Conservation (phyloP, 164 flowering plant species). For the Taxillus chinensis region DNA sequence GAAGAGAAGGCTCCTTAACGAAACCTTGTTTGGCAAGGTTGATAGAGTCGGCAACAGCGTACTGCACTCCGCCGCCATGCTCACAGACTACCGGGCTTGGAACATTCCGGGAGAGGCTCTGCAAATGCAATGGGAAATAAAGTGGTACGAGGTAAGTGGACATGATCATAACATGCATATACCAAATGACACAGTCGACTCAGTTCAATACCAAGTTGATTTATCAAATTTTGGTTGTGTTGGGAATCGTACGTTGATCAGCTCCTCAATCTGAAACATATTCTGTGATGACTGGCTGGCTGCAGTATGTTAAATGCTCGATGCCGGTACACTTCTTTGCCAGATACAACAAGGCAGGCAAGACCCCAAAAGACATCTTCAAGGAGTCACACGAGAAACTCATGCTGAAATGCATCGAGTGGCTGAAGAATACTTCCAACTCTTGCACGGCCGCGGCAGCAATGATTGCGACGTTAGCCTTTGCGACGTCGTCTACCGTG, state of each 20-base stretch:
- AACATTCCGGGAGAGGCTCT: slow-evolving; percentile 10
- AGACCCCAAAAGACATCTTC: slow-evolving; percentile 13
- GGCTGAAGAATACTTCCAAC: slow-evolving; percentile 19
- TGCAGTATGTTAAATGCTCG: slow-evolving; percentile 16
- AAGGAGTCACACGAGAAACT: slow-evolving; percentile 6
- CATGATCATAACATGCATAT: background rate
- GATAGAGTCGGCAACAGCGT: slow-evolving; percentile 13
- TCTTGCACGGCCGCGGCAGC: slow-evolving; percentile 22
- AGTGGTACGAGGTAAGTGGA: slow-evolving; percentile 8
- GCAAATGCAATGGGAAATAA: slow-evolving; percentile 11
- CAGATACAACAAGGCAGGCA: slow-evolving; percentile 7
- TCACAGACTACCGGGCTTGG: slow-evolving; percentile 4
- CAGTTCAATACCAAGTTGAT: too few relatives aligned
- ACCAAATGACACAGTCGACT: too few relatives aligned
- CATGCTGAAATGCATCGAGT: slow-evolving; percentile 4
- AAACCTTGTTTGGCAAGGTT: background rate
- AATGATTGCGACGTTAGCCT: slow-evolving; percentile 23
- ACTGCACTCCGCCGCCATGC: slow-evolving; percentile 8
- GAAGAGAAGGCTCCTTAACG: background rate
- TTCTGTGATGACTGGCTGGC: too few relatives aligned
- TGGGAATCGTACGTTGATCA: too few relatives aligned
- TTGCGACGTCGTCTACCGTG: slow-evolving; percentile 13
- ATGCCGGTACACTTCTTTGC: slow-evolving; percentile 7
- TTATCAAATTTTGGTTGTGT: too few relatives aligned
- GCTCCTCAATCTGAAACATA: too few relatives aligned